Evolutionary conservation across 148 eudicot genomes (phyloP).

Genomic region (Vaccinium myrtillus): DNA sequence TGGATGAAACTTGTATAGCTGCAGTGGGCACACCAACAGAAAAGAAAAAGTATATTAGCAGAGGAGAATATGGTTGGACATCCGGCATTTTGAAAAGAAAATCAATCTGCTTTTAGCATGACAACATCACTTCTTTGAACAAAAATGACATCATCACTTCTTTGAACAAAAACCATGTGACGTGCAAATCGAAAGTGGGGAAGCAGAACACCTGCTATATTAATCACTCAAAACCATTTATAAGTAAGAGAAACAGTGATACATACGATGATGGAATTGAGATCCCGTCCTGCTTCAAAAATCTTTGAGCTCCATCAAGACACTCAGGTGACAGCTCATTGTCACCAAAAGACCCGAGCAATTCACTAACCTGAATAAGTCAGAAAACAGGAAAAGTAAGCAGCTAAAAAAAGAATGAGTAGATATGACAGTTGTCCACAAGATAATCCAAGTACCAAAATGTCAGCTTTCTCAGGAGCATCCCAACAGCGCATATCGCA

Average conservation of each 20-base stretch:
- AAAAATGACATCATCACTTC: neutral
- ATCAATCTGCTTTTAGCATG: neutral
- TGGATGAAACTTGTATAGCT: conserved; percentile 96
- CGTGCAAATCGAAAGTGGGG: neutral
- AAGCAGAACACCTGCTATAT: neutral
- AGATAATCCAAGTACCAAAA: conserved; percentile 53
- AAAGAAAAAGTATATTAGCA: neutral
- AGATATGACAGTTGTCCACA: neutral
- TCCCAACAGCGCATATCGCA: conserved; percentile 96
- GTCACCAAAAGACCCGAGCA: conserved; percentile 97
- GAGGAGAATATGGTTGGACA: neutral
- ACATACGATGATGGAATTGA: conserved; percentile 97
- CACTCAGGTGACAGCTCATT: conserved; percentile 99
- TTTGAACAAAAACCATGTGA: neutral
- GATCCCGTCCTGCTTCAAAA: conserved; percentile 85
- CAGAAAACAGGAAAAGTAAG: conserved; percentile 16
- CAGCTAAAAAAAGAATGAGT: neutral
- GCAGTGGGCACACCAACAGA: conserved; percentile 24
- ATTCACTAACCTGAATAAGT: conserved; percentile 74
- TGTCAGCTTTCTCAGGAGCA: conserved; percentile 98
- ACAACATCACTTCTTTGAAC: neutral
- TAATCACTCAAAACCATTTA: neutral
- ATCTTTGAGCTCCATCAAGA: conserved; percentile 94
- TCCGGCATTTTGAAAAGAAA: neutral
- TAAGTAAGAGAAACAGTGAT: neutral